Evolutionary conservation across 148 eudicot species (phyloP), one percentile per base, ranked within the genome.

Genomic region (Gaultheria prostrata): DNA sequence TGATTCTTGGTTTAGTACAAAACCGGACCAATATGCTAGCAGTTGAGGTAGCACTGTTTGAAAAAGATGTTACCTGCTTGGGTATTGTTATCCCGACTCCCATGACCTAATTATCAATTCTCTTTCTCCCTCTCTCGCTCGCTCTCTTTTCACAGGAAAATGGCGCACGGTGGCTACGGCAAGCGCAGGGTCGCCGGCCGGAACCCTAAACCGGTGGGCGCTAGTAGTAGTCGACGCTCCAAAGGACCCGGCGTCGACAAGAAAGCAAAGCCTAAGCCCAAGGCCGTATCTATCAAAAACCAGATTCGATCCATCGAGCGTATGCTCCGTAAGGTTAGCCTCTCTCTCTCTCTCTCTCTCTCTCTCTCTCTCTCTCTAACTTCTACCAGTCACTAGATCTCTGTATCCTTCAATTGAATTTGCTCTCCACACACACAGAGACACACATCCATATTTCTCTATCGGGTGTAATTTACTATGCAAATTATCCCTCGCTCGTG

Each of bases 261-360:
- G 86, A 95, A 92, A 86, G 79, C 91, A 33, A 89, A 82, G 70
- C 79, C 79, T 50, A 88, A 90, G 35, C 80, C 92, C 28, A 90
- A 95, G 77, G 76, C 87, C 53, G 89, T 91, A 79, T 93, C 98
- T 81, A 88, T 95, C 81, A 95, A 93, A 79, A 93, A 94, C 72
- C 98, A 95, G 89, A 92, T 95, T 82, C 96, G 98, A 46, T 95
- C 98, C 69, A 84, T 86, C 69, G 91, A 94, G 74, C 98, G 98
- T 82, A 84, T 91, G 83, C 96, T 94, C 76, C 93, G 98, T 63
- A 94, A 93, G 93, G 98, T 94, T 81, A 45, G 54, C 17, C 7
- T n/a, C 15, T 77, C 5, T 32, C 0, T 56, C 46, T 15, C 24
- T 50, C 18, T 24, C 57, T 13, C 30, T 79, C 10, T 0, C 6